Evolutionary conservation across 2,329 filamentous ascomycete genomes (phyloP), one percentile per base, ranked within the genome.

Genomic region (Cryphonectria nitschkei): DNA sequence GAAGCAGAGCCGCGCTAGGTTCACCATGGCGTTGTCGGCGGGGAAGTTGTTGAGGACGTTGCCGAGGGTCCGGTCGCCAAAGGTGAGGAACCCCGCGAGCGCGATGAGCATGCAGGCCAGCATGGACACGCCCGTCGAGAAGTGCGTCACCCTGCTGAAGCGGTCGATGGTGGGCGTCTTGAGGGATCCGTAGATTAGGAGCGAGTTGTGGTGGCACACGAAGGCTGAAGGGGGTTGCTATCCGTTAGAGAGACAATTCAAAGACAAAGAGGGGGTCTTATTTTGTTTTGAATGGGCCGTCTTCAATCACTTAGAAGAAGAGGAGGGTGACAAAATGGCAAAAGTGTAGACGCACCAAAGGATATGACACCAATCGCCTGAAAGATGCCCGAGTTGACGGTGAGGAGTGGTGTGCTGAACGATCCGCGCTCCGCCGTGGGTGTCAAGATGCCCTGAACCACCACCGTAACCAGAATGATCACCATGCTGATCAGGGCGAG

Each of bases 21-120:
- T 98, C 78, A 98, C 94, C 89, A 98, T 92, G 76, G 91, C 86
- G 81, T 97, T 98, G 81, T 97, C 90, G 29, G 90, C 86, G 1
- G 95, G 93, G 78, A 99, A 98, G 83, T 99, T 99, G 85, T 99
- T 99, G 76, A 99, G 90, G 67, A 99, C 94, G 80, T 99, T 99
- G 78, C 96, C 96, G 75, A 94, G 86, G 4, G 96, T 99, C 77
- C 91, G 89, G 81, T 95, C 93, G 73, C 96, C 95, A 78, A 99
- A 99, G 26, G 92, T 95, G 60, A 99, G 86, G 82, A 97, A 98
- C 34, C 96, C 96, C 2, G 91, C 89, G 9, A 98, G 85, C 0
- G 94, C 96, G 90, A 99, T 93, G 72, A 91, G 82, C 68, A 99
- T 86, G 78, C 96, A 99, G 69, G 95, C 95, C n/a, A 95, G 75